Evolutionary conservation across 1,139 yeast species (phyloP).

Genomic region (Blastobotrys illinoisensis): DNA sequence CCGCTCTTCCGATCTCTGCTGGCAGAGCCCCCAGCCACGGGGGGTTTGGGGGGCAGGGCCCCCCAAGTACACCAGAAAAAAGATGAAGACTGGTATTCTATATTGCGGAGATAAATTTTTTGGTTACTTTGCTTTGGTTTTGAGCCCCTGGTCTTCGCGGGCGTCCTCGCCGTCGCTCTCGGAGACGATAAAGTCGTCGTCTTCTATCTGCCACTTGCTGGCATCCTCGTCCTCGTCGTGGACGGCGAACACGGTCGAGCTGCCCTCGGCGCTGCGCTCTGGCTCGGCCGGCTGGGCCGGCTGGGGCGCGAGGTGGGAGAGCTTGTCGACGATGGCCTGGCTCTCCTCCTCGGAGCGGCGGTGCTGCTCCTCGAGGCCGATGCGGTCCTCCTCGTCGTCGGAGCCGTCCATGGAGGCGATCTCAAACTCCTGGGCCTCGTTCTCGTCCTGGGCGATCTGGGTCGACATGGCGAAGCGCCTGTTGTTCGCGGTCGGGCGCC

Average conservation of each 20-base stretch:
- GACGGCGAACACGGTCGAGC: constrained; percentile 10
- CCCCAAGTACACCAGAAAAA: background rate
- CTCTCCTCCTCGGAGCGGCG: background rate
- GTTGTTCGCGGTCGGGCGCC: constrained; percentile 97
- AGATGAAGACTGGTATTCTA: background rate
- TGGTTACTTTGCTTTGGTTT: background rate
- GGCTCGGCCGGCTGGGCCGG: background rate
- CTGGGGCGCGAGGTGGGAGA: constrained; percentile 8
- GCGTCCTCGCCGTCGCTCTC: constrained; percentile 8
- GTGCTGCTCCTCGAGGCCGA: constrained; percentile 5
- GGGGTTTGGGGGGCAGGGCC: background rate
- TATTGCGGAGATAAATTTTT: no score
- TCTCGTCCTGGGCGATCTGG: constrained; percentile 81
- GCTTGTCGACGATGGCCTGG: constrained; percentile 1
- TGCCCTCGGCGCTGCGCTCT: background rate
- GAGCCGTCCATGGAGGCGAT: constrained; percentile 39
- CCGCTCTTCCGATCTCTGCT: no score
- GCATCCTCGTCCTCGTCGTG: constrained; percentile 9
- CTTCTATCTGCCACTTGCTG: constrained; percentile 1
- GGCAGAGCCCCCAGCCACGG: background rate
- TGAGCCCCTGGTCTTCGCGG: constrained; percentile 4
- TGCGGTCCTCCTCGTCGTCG: constrained; percentile 31
- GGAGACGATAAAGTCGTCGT: constrained; percentile 3
- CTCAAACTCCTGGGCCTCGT: constrained; percentile 52
- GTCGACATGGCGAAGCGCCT: constrained; percentile 92